Base-by-base conservation (phyloP, 257 asterid genomes). In the Primulina tabacum region DNA sequence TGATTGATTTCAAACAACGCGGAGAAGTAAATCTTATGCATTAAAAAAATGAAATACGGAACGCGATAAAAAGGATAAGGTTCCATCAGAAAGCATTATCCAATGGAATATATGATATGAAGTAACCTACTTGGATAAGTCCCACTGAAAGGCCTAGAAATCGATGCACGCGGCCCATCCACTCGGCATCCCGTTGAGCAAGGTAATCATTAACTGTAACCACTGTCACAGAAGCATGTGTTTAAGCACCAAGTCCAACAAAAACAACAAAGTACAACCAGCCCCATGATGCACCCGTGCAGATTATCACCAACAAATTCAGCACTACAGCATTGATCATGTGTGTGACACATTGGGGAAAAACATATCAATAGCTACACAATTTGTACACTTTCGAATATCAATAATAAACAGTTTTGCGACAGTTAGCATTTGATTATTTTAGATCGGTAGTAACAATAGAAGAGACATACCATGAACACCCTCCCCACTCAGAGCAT, bases 81-180 rank as follows among this genome's bases (percentile, higher is more conserved):
- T 2, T 8, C 21, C 8, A 62, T 59, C 5, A 30, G 34, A 2
- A 52, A 75, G 38, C 17, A 70, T 37, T n/a, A 64, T 53, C 40
- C 43, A 71, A 68, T 30, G 66, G 20, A 66, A 43, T 21, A 71
- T 17, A 66, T 62, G 65, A 65, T 28, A 26, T 58, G 62, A 6
- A 62, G 67, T 75, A 52, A 72, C 55, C 81, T 90, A 93, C 97
- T 79, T 91, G 99, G 81, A 94, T 86, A 83, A 94, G 97, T 62
- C 99, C 99, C 70, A 94, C 97, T 16, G 99, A 94, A 78, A 94
- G 97, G 60, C 99, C 97, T 62, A 94, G 78, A 80, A 88, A 94
- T 16, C 96, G 95, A 88, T 94, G 97, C 78, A 94, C 96, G 67
- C 92, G 97, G 52, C 99, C 99, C 99, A 94, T 94, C 99, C 97